Evolutionary conservation across 176 grass and related monocot genomes (phyloP).

Genomic region (Areca catechu): DNA sequence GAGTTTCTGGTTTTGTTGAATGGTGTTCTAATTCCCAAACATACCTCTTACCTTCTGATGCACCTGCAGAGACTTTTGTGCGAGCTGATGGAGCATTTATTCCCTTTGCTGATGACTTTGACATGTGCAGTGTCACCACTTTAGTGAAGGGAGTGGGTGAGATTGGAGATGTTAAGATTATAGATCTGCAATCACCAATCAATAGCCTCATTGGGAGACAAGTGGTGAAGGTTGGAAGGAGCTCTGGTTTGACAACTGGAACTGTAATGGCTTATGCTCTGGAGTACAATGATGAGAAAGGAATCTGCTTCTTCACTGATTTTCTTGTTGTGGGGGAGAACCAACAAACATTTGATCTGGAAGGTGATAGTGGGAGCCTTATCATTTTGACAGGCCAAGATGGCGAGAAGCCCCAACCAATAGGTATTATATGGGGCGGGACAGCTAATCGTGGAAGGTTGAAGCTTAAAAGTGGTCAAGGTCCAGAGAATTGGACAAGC

Average conservation of each 20-base stretch:
- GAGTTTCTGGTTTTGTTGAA: no score
- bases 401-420: conserved; percentile 61
- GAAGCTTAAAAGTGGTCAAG: conserved; percentile 73
- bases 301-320: conserved; percentile 96
- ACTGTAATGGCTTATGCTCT: conserved; percentile 91
- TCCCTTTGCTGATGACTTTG: conserved; percentile 83
- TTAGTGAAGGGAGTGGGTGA: conserved; percentile 68
- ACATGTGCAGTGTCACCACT: conserved; percentile 68
- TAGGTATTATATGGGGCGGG: conserved; percentile 96
- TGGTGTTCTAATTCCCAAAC: conserved; percentile 40
- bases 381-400: conserved; percentile 67
- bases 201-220: conserved; percentile 69
- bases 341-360: conserved; percentile 88
- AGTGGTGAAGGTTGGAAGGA: conserved; percentile 85
- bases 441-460: conserved; percentile 81
- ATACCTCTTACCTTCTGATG: conserved; percentile 29
- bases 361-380: conserved; percentile 91
- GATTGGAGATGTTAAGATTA: conserved; percentile 72
- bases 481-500: conserved; percentile 92
- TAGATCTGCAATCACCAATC: conserved; percentile 81
- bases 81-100: conserved; percentile 91
- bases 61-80: conserved; percentile 92
- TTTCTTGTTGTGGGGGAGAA: conserved; percentile 91
- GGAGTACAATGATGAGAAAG: conserved; percentile 95
- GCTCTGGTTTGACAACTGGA: conserved; percentile 83